Evolutionary conservation across 257 asterid genomes (phyloP), one percentile per base, ranked within the genome.

Genomic region (Penstemon eatonii): DNA sequence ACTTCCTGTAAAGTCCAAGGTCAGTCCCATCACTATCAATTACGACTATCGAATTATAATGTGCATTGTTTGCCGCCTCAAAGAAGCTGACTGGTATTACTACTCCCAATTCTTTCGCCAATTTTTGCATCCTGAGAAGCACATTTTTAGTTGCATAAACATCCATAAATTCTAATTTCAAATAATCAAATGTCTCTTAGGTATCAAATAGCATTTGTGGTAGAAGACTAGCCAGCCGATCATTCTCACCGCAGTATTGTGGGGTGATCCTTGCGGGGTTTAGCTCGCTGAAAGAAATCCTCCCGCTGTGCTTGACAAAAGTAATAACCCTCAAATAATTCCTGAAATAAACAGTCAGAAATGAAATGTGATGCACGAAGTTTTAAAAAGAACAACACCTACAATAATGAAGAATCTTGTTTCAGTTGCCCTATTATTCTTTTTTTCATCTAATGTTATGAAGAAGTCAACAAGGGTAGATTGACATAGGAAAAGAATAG

Each of bases 21-120:
- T 87, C 95, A 58, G 96, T 85, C 65, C 99, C 99, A 76, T 94
- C 96, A 60, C 95, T 96, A 87, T 94, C 99, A 74, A 91, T 83
- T 46, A 94, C 83, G 46, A 85, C 96, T 65, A 94, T 56, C 25
- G 99, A 94, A 79, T 91, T 94, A 80, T 87, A 91, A 80, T 94
- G 97, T n/a, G 96, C 97, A 71, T 87, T 91, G 80, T 91, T 94
- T 73, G 96, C 96, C 81, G 89, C 96, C 85, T 89, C 98, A 66
- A 94, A 94, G 73, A 94, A 91, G 84, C 99, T 94, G 60, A 94
- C 95, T n/a, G 99, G 99, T 73, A 94, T 81, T 25, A 89, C 99
- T 5, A 91, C 96, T 60, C 93, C 91, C 81, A 94, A 71, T 76
- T 91, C 99, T 71, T 87, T 94, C 0, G 96, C 99, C 80, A 94